These are phyloP conservation scores for Umbelopsis sp. DNA, from an alignment of 192 early-diverging fungal species.

Conservation along the genomic window DNA sequence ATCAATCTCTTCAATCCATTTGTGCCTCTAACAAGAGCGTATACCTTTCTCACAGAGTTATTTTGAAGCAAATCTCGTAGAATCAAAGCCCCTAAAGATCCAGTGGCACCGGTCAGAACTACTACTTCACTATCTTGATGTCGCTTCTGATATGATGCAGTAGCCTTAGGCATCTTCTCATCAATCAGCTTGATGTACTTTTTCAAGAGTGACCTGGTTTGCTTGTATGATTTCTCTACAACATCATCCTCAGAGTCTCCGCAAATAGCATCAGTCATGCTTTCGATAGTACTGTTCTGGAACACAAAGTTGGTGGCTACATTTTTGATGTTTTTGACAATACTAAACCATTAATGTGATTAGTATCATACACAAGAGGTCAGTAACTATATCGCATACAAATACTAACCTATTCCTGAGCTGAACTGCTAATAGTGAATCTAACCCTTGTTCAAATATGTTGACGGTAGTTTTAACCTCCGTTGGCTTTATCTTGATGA, in stretches of 20 bases:
- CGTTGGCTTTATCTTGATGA: constrained; percentile 3
- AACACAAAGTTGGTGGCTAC: constrained; percentile 35
- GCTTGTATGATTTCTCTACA: neutral
- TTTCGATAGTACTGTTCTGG: constrained; percentile 21
- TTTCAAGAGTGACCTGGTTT: constrained; percentile 12
- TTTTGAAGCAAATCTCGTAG: constrained; percentile 26
- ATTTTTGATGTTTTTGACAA: neutral
- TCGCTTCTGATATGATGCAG: neutral
- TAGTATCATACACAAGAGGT: too few species aligned
- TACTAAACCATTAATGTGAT: neutral
- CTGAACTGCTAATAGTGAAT: constrained; percentile 28
- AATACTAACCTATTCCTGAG: constrained; percentile 21
- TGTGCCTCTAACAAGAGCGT: constrained; percentile 29
- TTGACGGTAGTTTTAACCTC: neutral
- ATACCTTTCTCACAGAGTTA: constrained; percentile 29
- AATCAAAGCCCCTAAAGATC: constrained; percentile 35
- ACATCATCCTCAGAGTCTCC: neutral
- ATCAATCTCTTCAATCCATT: constrained; percentile 22
- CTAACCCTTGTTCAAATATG: constrained; percentile 33
- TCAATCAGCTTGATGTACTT: constrained; percentile 22
- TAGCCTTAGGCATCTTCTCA: neutral
- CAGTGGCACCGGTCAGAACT: constrained; percentile 39
- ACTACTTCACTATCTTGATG: constrained; percentile 13
- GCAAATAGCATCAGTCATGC: constrained; percentile 13
- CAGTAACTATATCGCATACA: too few species aligned